Evolutionary conservation across 345 rosid genomes (phyloP), one percentile per base, ranked within the genome.

Genomic region (Triadica sebifera): DNA sequence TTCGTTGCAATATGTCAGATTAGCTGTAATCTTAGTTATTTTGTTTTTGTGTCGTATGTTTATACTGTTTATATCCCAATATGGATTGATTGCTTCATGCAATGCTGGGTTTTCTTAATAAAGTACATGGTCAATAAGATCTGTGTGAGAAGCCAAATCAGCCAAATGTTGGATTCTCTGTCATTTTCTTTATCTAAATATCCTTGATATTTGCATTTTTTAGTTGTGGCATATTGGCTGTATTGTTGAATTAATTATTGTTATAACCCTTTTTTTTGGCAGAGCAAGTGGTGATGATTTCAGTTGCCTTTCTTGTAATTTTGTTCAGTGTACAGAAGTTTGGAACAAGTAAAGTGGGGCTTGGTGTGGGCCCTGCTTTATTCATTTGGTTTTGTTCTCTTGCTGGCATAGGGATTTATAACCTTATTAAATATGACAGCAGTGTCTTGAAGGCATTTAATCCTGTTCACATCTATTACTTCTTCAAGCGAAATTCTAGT

Each of bases 341-440:
- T 84, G 99, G 99, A 81, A 93, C 99, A 69, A 95, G 99, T 87
- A 95, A 95, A 86, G 96, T 93, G 74, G 99, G 99, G 75, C 89
- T 95, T 78, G 92, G 69, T 68, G 87, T 95, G 43, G 98, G 97
- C 76, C 99, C 99, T 62, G 98, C 99, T 70, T 85, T 95, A 80
- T 91, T 95, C 74, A 39, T 93, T 76, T 95, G 99, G 99, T 95
- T 95, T 84, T 93, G 98, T 78, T 90, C 89, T 81, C 96, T 93
- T 77, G 99, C 97, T 13, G 91, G 88, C 75, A 77, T 95, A 76
- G 98, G 99, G 69, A 86, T 93, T 73, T 85, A 91, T 85, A 95
- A 93, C 87, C 88, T 95, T 71, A 61, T 90, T 77, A 91, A 85
- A 76, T 93, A 89, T 79, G 92, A 93, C 78, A 75, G 69, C 78